Evolutionary conservation across 1,284 basidiomycete species (phyloP).

Genomic region (Ceratobasidium sp.): DNA sequence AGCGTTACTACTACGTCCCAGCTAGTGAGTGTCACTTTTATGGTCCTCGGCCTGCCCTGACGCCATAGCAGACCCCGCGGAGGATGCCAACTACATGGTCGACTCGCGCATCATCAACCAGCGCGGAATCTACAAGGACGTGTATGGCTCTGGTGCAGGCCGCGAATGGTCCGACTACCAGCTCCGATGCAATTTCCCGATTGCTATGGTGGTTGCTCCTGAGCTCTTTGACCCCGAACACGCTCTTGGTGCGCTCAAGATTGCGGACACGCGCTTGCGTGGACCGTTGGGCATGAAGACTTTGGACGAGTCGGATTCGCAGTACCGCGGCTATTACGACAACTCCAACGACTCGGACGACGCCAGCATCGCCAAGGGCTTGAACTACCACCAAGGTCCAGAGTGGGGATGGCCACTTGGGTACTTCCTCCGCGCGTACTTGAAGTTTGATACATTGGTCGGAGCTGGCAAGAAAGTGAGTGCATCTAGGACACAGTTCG

Average conservation of each 20-base stretch:
- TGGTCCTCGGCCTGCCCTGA: constrained; percentile 12
- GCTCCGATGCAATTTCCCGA: constrained; percentile 88
- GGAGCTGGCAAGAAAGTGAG: constrained; percentile 68
- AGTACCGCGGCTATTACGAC: constrained; percentile 89
- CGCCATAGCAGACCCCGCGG: constrained; percentile 68
- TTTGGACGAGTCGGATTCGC: constrained; percentile 80
- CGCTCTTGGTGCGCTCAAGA: constrained; percentile 76
- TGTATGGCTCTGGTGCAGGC: constrained; percentile 84
- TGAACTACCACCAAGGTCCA: constrained; percentile 87
- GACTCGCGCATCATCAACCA: constrained; percentile 80
- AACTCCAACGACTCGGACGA: constrained; percentile 91
- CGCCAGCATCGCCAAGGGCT: constrained; percentile 81
- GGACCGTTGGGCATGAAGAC: constrained; percentile 94
- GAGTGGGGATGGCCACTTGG: constrained; percentile 96
- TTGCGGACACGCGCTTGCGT: constrained; percentile 78
- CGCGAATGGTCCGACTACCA: constrained; percentile 98
- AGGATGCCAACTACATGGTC: constrained; percentile 77
- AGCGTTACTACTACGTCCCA: constrained; percentile 90
- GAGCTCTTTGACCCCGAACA: constrained; percentile 87
- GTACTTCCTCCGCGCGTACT: constrained; percentile 92
- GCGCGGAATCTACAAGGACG: constrained; percentile 98
- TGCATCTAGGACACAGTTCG: constrained; percentile 43
- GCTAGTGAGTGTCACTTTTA: constrained; percentile 56
- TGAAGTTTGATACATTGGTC: constrained; percentile 75
- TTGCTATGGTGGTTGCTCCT: constrained; percentile 96